Conservation (phyloP, 2,329 filamentous ascomycete genomes). For the Aspergillus phoenicis region DNA sequence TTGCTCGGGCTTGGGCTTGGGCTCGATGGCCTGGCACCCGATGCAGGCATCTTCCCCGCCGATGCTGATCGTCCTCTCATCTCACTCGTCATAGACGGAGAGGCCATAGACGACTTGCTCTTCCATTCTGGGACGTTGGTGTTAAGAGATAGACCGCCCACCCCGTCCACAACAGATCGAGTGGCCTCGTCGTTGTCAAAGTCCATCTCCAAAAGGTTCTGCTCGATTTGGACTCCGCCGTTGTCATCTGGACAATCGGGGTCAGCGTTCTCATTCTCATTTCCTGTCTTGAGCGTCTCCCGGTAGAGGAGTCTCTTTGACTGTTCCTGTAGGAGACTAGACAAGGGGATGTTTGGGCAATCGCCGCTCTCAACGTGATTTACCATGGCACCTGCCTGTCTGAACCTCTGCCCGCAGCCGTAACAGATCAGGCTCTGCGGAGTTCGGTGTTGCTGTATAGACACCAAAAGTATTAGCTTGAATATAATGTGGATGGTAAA, state of each 20-base stretch:
- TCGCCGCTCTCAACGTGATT: slow-evolving; percentile 57
- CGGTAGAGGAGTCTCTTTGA: slow-evolving; percentile 54
- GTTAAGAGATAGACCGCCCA: not conserved
- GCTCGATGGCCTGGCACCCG: not conserved
- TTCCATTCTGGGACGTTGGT: not conserved
- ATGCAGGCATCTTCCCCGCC: not conserved
- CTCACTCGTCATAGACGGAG: not conserved
- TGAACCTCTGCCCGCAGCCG: slow-evolving; percentile 52
- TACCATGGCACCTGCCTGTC: slow-evolving; percentile 52
- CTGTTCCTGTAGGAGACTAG: slow-evolving; percentile 52
- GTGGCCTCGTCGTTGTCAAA: not conserved
- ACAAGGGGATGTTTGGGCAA: slow-evolving; percentile 48
- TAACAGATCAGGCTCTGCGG: slow-evolving; percentile 55
- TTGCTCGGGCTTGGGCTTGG: too few relatives aligned
- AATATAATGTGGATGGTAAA: not conserved
- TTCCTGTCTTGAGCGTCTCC: slow-evolving; percentile 26
- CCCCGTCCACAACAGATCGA: not conserved
- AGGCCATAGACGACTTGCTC: not conserved
- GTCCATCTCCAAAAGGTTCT: not conserved
- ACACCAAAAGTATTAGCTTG: not conserved
- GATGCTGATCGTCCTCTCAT: not conserved
- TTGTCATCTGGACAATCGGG: slow-evolving; percentile 20
- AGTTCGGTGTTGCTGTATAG: slow-evolving; percentile 49
- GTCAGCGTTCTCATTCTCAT: slow-evolving; percentile 1
- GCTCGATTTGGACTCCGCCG: slow-evolving; percentile 28